Evolutionary conservation across 164 flowering plant species (phyloP), one percentile per base, ranked within the genome.

Genomic region (Tinospora cordifolia): DNA sequence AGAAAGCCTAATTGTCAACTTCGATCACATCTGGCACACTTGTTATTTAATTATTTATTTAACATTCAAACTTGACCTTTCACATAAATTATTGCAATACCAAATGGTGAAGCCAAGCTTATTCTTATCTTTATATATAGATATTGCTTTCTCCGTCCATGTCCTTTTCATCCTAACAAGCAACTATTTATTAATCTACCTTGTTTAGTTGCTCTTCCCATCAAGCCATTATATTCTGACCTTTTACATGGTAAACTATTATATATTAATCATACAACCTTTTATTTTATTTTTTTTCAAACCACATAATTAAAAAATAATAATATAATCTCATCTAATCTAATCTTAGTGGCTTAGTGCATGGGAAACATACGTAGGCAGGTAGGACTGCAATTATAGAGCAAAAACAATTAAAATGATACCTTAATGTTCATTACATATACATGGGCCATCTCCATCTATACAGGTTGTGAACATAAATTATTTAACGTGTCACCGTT

Each of bases 141-240:
- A n/a, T 30, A 30, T 30, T 30, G 36, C 4, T 30, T 1, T 30
- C 36, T 30, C 36, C 36, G 36, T 4, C 24, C 24, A 54, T 54
- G 60, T 54, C 60, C n/a, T n/a, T 54, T 4, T 54, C 60, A 54
- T 19, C n/a, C 25, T 54, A 8, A 54, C 24, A n/a, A 8, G 60
- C n/a, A 54, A 15, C 59, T 51, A 51, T 17, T n/a, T 51, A 51
- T 51, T 51, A 51, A 51, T 51, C 21, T 51, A 8, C 19, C 19
- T 51, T 8, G 21, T 51, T 51, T 51, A 15, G 21, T 51, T 51
- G 59, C n/a, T 4, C 59, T n/a, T 51, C 59, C 21, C 59, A 51
- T 51, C 59, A 51, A 51, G n/a, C 7, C n/a, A 51, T n/a, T 51
- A 22, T 51, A 51, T n/a, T 51, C 59, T 51, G 59, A 51, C 59